phyloP scores from a whole-genome alignment of 2,329 filamentous ascomycete species.

The Colletotrichum zoysiae region DNA sequence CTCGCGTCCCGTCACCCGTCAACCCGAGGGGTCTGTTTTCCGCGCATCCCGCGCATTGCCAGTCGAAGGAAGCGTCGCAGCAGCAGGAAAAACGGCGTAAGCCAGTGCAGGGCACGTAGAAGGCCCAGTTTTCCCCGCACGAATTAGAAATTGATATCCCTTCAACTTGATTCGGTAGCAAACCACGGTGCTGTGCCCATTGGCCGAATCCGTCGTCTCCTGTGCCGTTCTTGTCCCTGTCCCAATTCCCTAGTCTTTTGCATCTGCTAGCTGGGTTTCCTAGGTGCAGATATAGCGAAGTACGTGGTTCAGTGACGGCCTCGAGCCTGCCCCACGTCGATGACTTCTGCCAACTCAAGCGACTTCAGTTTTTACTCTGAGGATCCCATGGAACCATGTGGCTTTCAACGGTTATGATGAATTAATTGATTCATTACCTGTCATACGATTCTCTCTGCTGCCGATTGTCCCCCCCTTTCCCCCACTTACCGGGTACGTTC shows the following conservation, averaged over 20 bases:
- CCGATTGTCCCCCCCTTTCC: neutral
- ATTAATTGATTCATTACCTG: neutral
- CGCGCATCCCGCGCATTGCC: neutral
- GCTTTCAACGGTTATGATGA: neutral
- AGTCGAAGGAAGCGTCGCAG: neutral
- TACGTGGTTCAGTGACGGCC: neutral
- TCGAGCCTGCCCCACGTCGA: no score
- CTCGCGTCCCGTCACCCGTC: neutral
- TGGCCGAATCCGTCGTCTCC: neutral
- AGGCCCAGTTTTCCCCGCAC: slow-evolving; percentile 24
- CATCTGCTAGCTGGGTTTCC: neutral
- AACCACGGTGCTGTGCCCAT: neutral
- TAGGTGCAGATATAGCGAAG: neutral
- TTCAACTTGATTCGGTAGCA: slow-evolving; percentile 21
- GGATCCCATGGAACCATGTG: no score
- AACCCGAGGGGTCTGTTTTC: slow-evolving; percentile 2
- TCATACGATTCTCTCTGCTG: neutral
- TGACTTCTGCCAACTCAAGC: neutral
- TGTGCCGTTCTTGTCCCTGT: neutral
- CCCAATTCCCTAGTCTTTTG: neutral
- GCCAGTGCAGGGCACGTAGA: slow-evolving; percentile 8
- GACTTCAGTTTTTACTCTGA: neutral
- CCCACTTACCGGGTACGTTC: slow-evolving; percentile 10
- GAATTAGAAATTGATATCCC: slow-evolving; percentile 23
- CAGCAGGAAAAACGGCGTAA: slow-evolving; percentile 6